Base-by-base conservation (phyloP, 305 asterid genomes). In the Fraxinus dipetala region DNA sequence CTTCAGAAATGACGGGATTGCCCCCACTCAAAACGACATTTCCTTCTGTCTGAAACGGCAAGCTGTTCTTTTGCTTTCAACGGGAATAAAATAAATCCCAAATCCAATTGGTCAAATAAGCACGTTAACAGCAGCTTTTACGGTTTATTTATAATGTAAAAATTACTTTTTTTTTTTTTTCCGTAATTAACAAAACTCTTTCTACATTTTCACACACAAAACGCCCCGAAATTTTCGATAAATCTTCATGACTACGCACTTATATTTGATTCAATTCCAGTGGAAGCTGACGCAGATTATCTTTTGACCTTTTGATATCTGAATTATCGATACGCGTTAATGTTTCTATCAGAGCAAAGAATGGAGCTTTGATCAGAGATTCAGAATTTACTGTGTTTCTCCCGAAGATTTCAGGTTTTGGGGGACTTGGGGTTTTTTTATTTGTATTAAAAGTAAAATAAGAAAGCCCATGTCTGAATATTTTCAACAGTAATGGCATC, bases 401-500 rank as follows among this genome's bases (percentile, higher is more conserved):
- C 36, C 74, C 18, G 9, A 67, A 67, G 74, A 67, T 67, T 67
- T 67, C 74, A 67, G 74, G 18, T 28, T 11, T 72, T 78, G 77
- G 43, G 79, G 69, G 69, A 76, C 56, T 31, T 61, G 13, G 59
- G 45, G 20, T 7, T 28, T 63, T 1, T 9, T 51, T 45, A 6
- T 10, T 59, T 75, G 40, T 5, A 63, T 16, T 34, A 31, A n/a
- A n/a, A n/a, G n/a, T n/a, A n/a, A 40, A 67, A 76, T 75, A 18
- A n/a, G 40, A 61, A 72, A 63, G 63, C 24, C 78, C 54, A 8
- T 70, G 76, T 82, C 56, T 22, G 48, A 7, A 78, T 67, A 77
- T 75, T 75, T 59, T 70, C 63, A 78, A 61, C 54, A 51, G 81
- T 16, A 76, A 89, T 84, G 91, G 83, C 86, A 78, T 85, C 88